A percentile compares a stretch with the other conserved stretches of the same genome.
These are phyloP conservation scores for Talaromyces sp. DNA, from an alignment of 2,329 filamentous ascomycete genomes.

Conservation along the genomic window DNA sequence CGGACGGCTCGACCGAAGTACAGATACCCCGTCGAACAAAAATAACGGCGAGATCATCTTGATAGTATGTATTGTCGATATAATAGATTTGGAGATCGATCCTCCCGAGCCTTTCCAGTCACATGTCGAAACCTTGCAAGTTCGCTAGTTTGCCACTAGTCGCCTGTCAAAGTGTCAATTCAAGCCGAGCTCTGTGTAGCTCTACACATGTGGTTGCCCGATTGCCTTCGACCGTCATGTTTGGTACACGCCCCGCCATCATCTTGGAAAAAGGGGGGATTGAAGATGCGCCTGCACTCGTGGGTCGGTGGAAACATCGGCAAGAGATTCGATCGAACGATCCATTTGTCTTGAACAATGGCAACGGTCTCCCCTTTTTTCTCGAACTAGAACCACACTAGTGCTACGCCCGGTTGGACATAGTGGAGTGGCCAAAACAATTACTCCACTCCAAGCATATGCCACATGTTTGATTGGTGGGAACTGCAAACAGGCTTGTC, in stretches of 20 bases:
- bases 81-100: not conserved
- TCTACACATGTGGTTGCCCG: not conserved
- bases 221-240: not conserved
- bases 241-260: not conserved
- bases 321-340: slow-evolving; percentile 1
- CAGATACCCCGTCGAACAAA: too few species aligned
- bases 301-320: not conserved
- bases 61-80: not conserved
- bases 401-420: not conserved
- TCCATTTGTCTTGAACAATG: slow-evolving; percentile 3
- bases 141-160: slow-evolving; percentile 2
- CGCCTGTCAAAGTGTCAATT: not conserved
- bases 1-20: too few species aligned
- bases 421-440: slow-evolving; percentile 2
- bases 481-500: slow-evolving; percentile 1
- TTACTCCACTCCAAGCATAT: slow-evolving; percentile 6
- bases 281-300: not conserved
- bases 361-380: slow-evolving; percentile 11
- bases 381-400: not conserved
- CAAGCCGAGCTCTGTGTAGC: not conserved
- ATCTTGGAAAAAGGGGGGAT: not conserved
- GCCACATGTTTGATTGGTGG: slow-evolving; percentile 7
- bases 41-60: too few species aligned
- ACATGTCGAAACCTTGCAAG: not conserved
- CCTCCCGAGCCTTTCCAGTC: not conserved